Base-by-base conservation (phyloP, 2,329 filamentous ascomycete genomes). In the Pseudogymnoascus sp. region DNA sequence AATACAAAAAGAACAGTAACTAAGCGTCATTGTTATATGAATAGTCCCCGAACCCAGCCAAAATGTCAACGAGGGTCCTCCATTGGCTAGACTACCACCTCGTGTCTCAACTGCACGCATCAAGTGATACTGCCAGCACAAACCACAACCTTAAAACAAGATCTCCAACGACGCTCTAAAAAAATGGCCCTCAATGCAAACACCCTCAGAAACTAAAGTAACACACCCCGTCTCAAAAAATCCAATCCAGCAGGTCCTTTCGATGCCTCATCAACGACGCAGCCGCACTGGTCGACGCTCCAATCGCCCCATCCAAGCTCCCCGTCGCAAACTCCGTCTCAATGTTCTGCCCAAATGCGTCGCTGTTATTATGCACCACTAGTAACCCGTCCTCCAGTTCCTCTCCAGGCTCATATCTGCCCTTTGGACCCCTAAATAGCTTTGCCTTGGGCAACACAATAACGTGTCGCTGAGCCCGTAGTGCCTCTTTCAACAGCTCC, bases 271-370 rank as follows among this genome's bases (percentile, higher is more conserved):
- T 50, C 59, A 71, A 63, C 63, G 66, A 69, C n/a, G 64, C 70
- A 11, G 70, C 68, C 4, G 67, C 69, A 65, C 70, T 72, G 6
- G 67, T 68, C 50, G 63, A 67, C 3, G 64, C 23, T 1, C 69
- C 70, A 56, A 72, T 67, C 18, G 69, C 69, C 7, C 70, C 70
- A 68, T 72, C 70, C 33, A 72, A 61, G 66, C 70, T 72, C 7
- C 69, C 69, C 42, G 7, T 31, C 53, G 59, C 60, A 3, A 53
- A 59, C 62, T 72, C 70, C 0, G 67, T 69, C 64, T 72, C 70
- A 18, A 72, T 69, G 62, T 71, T 72, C 65, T 72, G 70, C 11
- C 70, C 70, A 65, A 72, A 72, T 1, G 44, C 70, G 66, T 72
- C 70, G 63, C 68, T 70, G 44, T 72, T 72, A 33, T 71, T 72